phyloP scores from a whole-genome alignment of 768 basidiomycete genomes.

The Tulasnella sp. region DNA sequence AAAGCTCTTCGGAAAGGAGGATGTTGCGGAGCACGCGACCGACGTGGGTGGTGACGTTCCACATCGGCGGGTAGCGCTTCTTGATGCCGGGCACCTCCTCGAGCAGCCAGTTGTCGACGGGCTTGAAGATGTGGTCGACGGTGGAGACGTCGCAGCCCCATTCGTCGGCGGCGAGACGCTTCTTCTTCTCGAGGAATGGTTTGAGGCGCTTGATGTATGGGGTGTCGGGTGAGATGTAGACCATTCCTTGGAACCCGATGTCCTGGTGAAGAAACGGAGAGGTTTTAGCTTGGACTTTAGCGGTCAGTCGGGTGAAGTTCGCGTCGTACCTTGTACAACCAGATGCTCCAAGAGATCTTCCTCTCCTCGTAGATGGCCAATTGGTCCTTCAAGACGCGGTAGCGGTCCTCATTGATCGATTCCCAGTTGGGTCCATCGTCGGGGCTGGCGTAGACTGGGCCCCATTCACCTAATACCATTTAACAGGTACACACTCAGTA shows the following conservation, averaged over 20 bases:
- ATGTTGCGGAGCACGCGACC: constrained; percentile 37
- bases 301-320: neutral
- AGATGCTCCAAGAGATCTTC: constrained; percentile 62
- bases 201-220: constrained; percentile 43
- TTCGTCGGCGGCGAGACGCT: constrained; percentile 40
- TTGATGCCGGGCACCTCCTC: constrained; percentile 34
- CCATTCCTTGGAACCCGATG: constrained; percentile 36
- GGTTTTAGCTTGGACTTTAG: neutral
- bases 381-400: constrained; percentile 67
- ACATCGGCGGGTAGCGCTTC: constrained; percentile 38
- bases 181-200: constrained; percentile 41
- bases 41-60: constrained; percentile 36
- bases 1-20: constrained; percentile 39
- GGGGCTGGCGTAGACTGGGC: constrained; percentile 72
- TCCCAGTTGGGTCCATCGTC: constrained; percentile 58
- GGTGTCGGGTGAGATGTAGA: constrained; percentile 39
- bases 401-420: constrained; percentile 59
- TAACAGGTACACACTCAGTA: constrained; percentile 15
- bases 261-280: constrained; percentile 37
- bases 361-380: constrained; percentile 65
- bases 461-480: constrained; percentile 61
- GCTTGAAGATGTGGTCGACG: constrained; percentile 37
- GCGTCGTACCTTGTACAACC: constrained; percentile 60
- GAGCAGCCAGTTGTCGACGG: constrained; percentile 36
- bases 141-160: constrained; percentile 40